A percentile compares a stretch with the other conserved stretches of the same genome.
phyloP scores from a whole-genome alignment of 208 protist species.

The Crithidia acanthocephali region DNA sequence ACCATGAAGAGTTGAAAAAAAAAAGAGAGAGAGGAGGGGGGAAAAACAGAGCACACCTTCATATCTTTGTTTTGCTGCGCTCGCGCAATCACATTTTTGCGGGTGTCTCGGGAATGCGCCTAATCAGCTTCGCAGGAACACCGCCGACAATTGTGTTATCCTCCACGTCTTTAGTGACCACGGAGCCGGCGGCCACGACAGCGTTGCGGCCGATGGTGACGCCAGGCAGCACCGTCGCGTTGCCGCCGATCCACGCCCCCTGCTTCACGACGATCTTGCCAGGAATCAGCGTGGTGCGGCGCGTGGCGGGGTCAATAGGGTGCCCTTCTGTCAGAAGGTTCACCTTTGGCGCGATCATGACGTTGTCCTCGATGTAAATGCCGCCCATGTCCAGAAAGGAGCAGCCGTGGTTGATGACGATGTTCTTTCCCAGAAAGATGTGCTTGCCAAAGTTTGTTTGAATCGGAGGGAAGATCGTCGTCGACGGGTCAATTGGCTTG shows the following conservation, averaged over 20 bases:
- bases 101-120: conserved; percentile 14
- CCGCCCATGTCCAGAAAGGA: conserved; percentile 66
- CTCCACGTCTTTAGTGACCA: conserved; percentile 86
- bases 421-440: conserved; percentile 59
- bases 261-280: conserved; percentile 54
- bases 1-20: background rate
- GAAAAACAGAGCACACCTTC: background rate
- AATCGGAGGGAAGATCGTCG: conserved; percentile 67
- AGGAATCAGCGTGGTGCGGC: conserved; percentile 35
- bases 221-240: conserved; percentile 59
- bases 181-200: conserved; percentile 74
- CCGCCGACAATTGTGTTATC: conserved; percentile 74
- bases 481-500: conserved; percentile 30
- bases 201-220: conserved; percentile 76
- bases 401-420: conserved; percentile 75
- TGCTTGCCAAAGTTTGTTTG: conserved; percentile 82
- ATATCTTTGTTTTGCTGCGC: no score
- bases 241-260: conserved; percentile 70
- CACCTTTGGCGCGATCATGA: conserved; percentile 68
- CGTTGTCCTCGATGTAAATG: conserved; percentile 64
- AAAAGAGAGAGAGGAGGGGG: background rate
- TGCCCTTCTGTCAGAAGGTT: conserved; percentile 79
- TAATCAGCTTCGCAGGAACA: conserved; percentile 65
- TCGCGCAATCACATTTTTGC: background rate
- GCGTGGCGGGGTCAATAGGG: conserved; percentile 47